A percentile compares a stretch with the other conserved stretches of the same genome.
These are phyloP conservation scores for Kodamaea derodonti DNA, from an alignment of 1,139 yeast species.

Conservation along the genomic window DNA sequence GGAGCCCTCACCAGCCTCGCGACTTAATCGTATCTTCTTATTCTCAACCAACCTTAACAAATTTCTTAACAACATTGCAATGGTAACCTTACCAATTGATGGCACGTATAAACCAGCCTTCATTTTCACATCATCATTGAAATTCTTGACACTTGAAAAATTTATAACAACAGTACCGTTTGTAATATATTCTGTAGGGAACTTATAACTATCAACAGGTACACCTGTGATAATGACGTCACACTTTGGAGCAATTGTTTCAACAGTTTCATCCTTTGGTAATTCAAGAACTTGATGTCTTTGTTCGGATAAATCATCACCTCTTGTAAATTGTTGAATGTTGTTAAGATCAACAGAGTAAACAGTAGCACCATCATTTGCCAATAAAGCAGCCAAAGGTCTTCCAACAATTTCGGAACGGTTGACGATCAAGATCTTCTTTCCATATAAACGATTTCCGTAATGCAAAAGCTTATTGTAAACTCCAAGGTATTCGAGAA, in stretches of 20 bases:
- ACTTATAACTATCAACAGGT: slow-evolving; percentile 76
- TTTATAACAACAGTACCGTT: slow-evolving; percentile 91
- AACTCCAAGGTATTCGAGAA: slow-evolving; percentile 82
- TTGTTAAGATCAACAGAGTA: slow-evolving; percentile 87
- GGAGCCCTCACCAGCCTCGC: no score
- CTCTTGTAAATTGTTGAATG: slow-evolving; percentile 88
- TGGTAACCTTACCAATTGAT: slow-evolving; percentile 92
- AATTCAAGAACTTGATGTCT: slow-evolving; percentile 83
- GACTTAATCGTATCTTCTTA: slow-evolving; percentile 28
- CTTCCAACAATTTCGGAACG: slow-evolving; percentile 96
- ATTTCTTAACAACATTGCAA: slow-evolving; percentile 87
- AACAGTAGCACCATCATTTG: slow-evolving; percentile 96
- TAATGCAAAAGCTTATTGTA: slow-evolving; percentile 78
- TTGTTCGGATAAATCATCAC: slow-evolving; percentile 78
- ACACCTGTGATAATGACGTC: slow-evolving; percentile 97
- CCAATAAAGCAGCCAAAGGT: slow-evolving; percentile 91
- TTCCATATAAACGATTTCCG: slow-evolving; percentile 91
- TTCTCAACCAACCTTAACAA: slow-evolving; percentile 76
- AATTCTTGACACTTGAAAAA: slow-evolving; percentile 86
- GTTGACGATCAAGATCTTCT: slow-evolving; percentile 84
- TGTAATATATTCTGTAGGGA: slow-evolving; percentile 73
- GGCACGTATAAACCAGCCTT: slow-evolving; percentile 93
- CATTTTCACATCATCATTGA: slow-evolving; percentile 70
- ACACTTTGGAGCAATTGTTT: slow-evolving; percentile 66
- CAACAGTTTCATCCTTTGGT: slow-evolving; percentile 46